Evolutionary conservation across 345 rosid genomes (phyloP), one percentile per base, ranked within the genome.

Genomic region (Citrus glauca): DNA sequence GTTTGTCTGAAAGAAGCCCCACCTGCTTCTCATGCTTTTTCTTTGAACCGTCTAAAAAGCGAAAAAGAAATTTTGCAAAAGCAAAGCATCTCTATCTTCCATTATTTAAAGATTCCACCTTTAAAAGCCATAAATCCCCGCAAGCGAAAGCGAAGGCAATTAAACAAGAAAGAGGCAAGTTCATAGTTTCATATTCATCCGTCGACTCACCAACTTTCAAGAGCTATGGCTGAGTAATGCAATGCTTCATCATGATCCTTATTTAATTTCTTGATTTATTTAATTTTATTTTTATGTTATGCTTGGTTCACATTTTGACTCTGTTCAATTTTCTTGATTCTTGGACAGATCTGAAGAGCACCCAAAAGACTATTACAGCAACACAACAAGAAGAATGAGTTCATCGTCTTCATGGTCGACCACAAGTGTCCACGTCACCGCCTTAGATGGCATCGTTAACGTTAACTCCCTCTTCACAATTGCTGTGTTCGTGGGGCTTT

Each of bases 391-490:
- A 73, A 84, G 85, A 61, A 61, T 13, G 9, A 22, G 78, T 73
- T 68, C 86, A 3, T 38, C 80, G 6, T 82, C 84, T 48, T 77
- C 89, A 19, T 16, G 73, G 22, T 77, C 94, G 9, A 90, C 95
- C 4, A 95, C 98, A 32, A 95, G 98, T 81, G 91, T 93, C 75
- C 99, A 95, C 78, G 98, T 93, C 66, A 95, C 94, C 7, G 99
- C 99, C 53, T 91, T 95, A 16, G 98, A 95, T 63, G 99, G 98
- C 24, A 90, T 95, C 10, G 99, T 95, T 56, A 95, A 95, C 83
- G 99, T 93, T 3, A 93, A 95, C 90, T 95, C 98, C 7, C 97
- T 95, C 80, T 95, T 93, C 90, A 92, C 98, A 45, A 88, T 93
- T 77, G 99, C 99, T 30, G 98, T 94, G 75, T 95, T 95, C 84